phyloP scores from a whole-genome alignment of 2,329 filamentous ascomycete genomes.

The Alternaria consortialis region DNA sequence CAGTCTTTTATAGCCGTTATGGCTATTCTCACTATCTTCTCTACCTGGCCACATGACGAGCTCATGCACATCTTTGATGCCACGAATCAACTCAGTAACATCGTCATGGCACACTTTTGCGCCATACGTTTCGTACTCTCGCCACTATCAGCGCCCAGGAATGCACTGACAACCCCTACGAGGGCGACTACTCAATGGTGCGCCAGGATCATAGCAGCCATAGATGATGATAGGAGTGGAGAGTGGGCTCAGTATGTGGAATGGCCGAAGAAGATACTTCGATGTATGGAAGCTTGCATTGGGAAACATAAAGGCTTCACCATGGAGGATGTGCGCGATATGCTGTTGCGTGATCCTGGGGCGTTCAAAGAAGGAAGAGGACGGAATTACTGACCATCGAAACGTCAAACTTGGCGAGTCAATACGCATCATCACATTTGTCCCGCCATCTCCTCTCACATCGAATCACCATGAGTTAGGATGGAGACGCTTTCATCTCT shows the following conservation, averaged over 20 bases:
- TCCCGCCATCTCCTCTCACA: neutral
- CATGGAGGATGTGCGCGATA: conserved; percentile 17
- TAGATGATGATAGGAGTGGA: conserved; percentile 34
- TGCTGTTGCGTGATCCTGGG: conserved; percentile 52
- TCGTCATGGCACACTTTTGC: conserved; percentile 29
- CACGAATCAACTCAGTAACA: conserved; percentile 23
- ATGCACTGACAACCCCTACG: conserved; percentile 21
- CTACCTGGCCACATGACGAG: conserved; percentile 30
- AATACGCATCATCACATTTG: neutral
- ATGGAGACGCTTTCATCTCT: neutral
- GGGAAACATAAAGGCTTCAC: conserved; percentile 19
- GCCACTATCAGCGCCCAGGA: conserved; percentile 21
- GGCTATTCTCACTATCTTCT: conserved; percentile 24
- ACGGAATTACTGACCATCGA: neutral
- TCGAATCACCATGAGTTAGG: no score
- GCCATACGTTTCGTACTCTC: conserved; percentile 25
- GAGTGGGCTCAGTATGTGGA: conserved; percentile 47
- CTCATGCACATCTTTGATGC: conserved; percentile 26
- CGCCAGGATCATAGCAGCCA: conserved; percentile 44
- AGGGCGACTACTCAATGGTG: conserved; percentile 51
- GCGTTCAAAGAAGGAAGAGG: conserved; percentile 38
- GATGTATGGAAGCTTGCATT: conserved; percentile 18
- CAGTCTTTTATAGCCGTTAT: conserved; percentile 28
- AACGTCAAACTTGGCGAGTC: neutral
- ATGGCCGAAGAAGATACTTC: conserved; percentile 39